Evolutionary conservation across 1,284 basidiomycete species (phyloP).

Genomic region (Boletus mariae): DNA sequence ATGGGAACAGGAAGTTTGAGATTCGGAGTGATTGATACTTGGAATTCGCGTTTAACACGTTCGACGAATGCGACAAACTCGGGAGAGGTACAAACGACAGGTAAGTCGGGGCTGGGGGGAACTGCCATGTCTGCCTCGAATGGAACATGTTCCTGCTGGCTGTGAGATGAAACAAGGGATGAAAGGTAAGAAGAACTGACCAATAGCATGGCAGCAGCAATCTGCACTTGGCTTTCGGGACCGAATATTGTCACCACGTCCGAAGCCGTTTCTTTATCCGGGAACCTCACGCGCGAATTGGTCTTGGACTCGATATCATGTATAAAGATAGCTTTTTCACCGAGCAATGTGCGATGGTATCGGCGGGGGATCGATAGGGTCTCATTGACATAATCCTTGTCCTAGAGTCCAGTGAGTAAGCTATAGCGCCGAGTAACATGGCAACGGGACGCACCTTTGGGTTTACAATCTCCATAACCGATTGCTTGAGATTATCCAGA

Average conservation of each 20-base stretch:
- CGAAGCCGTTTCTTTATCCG: slow-evolving; percentile 91
- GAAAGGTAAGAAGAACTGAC: slow-evolving; percentile 41
- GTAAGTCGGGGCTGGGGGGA: slow-evolving; percentile 78
- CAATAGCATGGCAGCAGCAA: slow-evolving; percentile 93
- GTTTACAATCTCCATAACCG: slow-evolving; percentile 96
- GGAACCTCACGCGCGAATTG: slow-evolving; percentile 91
- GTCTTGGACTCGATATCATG: slow-evolving; percentile 97
- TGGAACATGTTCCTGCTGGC: slow-evolving; percentile 84
- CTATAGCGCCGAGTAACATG: background rate
- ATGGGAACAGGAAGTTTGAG: slow-evolving; percentile 47
- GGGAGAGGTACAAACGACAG: slow-evolving; percentile 66
- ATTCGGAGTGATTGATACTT: slow-evolving; percentile 83
- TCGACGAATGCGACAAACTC: slow-evolving; percentile 86
- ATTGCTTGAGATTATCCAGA: slow-evolving; percentile 92
- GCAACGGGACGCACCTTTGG: slow-evolving; percentile 66
- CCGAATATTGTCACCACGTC: slow-evolving; percentile 93
- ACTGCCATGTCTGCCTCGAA: slow-evolving; percentile 96
- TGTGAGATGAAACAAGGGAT: slow-evolving; percentile 12
- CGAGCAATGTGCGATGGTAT: slow-evolving; percentile 92
- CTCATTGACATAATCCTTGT: slow-evolving; percentile 96
- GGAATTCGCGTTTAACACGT: slow-evolving; percentile 89
- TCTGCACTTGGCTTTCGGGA: slow-evolving; percentile 94
- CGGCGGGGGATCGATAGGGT: slow-evolving; percentile 89
- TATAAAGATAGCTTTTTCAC: slow-evolving; percentile 96
- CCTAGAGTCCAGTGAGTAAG: slow-evolving; percentile 43